Evolutionary conservation across 768 basidiomycete species (phyloP).

Genomic region (Tephrocybe rancida): DNA sequence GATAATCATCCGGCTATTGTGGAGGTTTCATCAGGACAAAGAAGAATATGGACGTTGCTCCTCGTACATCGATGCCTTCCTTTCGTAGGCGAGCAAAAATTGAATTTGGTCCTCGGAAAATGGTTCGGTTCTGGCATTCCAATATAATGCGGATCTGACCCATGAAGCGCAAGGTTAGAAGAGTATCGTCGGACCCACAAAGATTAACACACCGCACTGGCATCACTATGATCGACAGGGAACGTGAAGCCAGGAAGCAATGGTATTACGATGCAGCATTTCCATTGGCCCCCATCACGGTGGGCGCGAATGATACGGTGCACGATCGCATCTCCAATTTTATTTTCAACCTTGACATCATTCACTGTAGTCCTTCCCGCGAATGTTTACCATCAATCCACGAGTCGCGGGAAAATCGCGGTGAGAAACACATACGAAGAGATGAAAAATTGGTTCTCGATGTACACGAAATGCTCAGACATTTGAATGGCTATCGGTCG

Average conservation of each 20-base stretch:
- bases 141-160: slow-evolving; percentile 87
- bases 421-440: slow-evolving; percentile 64
- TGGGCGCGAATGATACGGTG: slow-evolving; percentile 89
- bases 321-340: slow-evolving; percentile 93
- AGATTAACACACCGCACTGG: slow-evolving; percentile 71
- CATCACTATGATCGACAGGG: slow-evolving; percentile 91
- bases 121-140: slow-evolving; percentile 92
- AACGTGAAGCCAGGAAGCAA: slow-evolving; percentile 92
- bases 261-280: slow-evolving; percentile 91
- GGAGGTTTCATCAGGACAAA: slow-evolving; percentile 12
- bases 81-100: slow-evolving; percentile 86
- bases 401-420: neutral
- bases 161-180: neutral
- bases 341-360: slow-evolving; percentile 87
- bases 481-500: slow-evolving; percentile 75
- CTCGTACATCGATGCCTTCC: slow-evolving; percentile 84
- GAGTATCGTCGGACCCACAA: neutral
- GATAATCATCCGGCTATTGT: slow-evolving; percentile 85
- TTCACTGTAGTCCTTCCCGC: slow-evolving; percentile 72
- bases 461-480: slow-evolving; percentile 98
- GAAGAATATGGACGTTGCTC: neutral
- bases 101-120: slow-evolving; percentile 86
- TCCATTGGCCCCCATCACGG: slow-evolving; percentile 80
- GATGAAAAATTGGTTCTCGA: slow-evolving; percentile 94
- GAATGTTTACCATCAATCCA: slow-evolving; percentile 11